Evolutionary conservation across 345 rosid genomes (phyloP).

Genomic region (Mercurialis annua): DNA sequence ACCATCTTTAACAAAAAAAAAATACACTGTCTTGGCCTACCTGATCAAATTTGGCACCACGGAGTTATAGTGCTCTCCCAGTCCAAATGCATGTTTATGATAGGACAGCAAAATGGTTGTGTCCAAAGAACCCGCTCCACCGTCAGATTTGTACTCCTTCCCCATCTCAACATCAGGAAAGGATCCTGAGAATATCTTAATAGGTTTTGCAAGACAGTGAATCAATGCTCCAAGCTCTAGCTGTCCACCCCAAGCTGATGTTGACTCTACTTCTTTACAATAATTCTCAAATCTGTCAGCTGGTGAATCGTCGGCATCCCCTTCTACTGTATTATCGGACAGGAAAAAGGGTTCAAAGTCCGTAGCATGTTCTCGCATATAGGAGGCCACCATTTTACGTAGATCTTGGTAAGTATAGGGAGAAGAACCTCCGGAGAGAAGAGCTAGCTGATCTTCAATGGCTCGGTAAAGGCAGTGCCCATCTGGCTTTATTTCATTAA

Average conservation of each 20-base stretch:
- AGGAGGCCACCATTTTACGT: conserved; percentile 73
- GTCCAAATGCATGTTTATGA: conserved; percentile 68
- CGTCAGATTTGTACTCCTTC: conserved; percentile 48
- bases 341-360: conserved; percentile 58
- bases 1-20: no score
- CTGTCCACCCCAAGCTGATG: conserved; percentile 73
- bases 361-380: conserved; percentile 61
- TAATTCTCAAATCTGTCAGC: conserved; percentile 51
- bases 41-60: conserved; percentile 32
- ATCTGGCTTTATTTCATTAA: conserved; percentile 79
- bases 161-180: conserved; percentile 79
- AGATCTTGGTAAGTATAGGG: conserved; percentile 63
- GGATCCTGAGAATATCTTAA: conserved; percentile 57
- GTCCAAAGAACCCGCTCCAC: conserved; percentile 15
- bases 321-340: conserved; percentile 38
- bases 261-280: conserved; percentile 62
- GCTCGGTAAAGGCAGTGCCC: conserved; percentile 95
- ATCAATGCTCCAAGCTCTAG: conserved; percentile 63
- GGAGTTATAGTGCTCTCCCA: conserved; percentile 67
- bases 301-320: conserved; percentile 28
- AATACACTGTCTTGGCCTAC: no score
- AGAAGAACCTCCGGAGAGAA: conserved; percentile 57
- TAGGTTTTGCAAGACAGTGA: conserved; percentile 49
- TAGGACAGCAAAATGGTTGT: conserved; percentile 44
- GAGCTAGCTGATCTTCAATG: conserved; percentile 75